Percentiles rank a stretch among this genome's conserved stretches.
Conservation (phyloP, 257 asterid species). For the Solanum medicagineum region DNA sequence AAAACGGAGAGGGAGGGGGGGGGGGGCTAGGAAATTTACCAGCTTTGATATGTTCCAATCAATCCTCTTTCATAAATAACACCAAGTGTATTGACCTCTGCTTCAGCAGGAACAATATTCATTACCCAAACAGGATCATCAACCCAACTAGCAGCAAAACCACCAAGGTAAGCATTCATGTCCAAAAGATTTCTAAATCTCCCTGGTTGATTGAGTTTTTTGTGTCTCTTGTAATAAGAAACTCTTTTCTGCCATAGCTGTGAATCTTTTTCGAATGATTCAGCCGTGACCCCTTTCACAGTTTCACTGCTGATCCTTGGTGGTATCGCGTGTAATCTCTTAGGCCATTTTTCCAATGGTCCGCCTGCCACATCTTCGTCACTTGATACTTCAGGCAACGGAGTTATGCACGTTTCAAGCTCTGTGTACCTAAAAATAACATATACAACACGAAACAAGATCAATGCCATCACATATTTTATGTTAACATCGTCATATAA, state of each 20-base stretch:
- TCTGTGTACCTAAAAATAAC: slow-evolving; percentile 46
- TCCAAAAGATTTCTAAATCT: slow-evolving; percentile 12
- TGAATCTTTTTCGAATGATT: slow-evolving; percentile 26
- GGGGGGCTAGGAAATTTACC: neutral
- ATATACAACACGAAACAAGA: neutral
- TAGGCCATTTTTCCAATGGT: slow-evolving; percentile 55
- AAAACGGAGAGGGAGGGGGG: neutral
- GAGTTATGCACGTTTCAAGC: slow-evolving; percentile 59
- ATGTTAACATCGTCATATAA: neutral
- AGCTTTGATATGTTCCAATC: slow-evolving; percentile 13
- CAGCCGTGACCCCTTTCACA: slow-evolving; percentile 29
- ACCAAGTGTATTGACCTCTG: slow-evolving; percentile 12
- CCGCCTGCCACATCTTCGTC: slow-evolving; percentile 54
- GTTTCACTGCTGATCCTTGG: slow-evolving; percentile 61
- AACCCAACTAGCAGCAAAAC: slow-evolving; percentile 15
- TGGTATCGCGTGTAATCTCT: slow-evolving; percentile 37
- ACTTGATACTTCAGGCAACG: slow-evolving; percentile 49
- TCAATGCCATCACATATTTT: neutral
- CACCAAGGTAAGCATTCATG: slow-evolving; percentile 21
- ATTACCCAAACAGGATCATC: slow-evolving; percentile 21
- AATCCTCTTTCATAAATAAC: slow-evolving; percentile 19
- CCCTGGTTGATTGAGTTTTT: slow-evolving; percentile 31
- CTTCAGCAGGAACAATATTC: slow-evolving; percentile 15
- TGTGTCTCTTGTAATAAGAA: slow-evolving; percentile 49
- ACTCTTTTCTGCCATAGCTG: slow-evolving; percentile 59